Evolutionary conservation across 306 rosid genomes (phyloP), one percentile per base, ranked within the genome.

Genomic region (Trifolium fragiferum): DNA sequence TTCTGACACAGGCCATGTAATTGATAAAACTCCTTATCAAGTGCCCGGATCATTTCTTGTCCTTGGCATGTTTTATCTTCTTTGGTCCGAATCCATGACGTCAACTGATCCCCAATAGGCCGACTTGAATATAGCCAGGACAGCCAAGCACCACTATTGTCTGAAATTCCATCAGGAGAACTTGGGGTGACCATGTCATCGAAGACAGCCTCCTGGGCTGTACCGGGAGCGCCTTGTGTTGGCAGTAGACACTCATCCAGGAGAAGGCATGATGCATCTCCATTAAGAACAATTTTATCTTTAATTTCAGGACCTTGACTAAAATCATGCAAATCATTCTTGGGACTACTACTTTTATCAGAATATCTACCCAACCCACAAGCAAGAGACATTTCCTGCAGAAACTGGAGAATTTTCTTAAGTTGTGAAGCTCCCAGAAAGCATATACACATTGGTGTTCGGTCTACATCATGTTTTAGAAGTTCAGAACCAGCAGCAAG

Each of bases 391-490:
- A 95, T 59, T 70, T 92, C 98, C 86, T 95, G 98, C 87, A 95
- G 89, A 82, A 88, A 90, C 55, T 90, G 92, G 65, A 89, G 93
- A 81, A 95, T 85, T 84, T 89, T 95, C 87, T 81, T 80, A 59
- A 95, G 96, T 83, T 85, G 92, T 30, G 85, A 54, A 70, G 89
- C 93, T 60, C 92, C 99, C 40, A 95, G 76, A 85, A 95, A 92
- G 96, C 93, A 95, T 78, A 95, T 86, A 75, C 97, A 92, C 72
- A 77, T 75, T 49, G 99, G 98, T 46, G 97, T 76, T 84, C 81
- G 99, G 51, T 90, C 90, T 47, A 92, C 77, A 40, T 89, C 93
- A 68, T 76, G 89, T 82, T 84, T 89, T 62, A 87, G 84, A 87
- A 92, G 92, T 84, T 81, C 92, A 75, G 91, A 85, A 78, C 93